A percentile compares a stretch with the other conserved stretches of the same genome.
These are phyloP conservation scores for Plasmopara halstedii DNA, from an alignment of 352 stramenopile species.

Conservation along the genomic window DNA sequence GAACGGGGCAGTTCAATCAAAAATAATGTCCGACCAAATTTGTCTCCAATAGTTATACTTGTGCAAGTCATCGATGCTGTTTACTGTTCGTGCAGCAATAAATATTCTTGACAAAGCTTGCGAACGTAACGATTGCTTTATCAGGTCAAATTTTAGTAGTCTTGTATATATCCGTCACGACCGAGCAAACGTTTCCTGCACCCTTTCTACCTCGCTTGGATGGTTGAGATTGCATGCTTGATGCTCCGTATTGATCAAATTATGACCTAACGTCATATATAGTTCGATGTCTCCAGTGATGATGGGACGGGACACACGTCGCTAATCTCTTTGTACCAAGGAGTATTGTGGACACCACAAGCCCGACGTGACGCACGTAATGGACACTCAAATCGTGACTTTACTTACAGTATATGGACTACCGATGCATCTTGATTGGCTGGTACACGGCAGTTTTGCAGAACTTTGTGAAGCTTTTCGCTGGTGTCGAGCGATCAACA, in stretches of 20 bases:
- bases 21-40: constrained; percentile 7
- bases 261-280: constrained; percentile 18
- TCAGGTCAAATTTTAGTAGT: background rate
- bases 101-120: background rate
- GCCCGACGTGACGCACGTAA: constrained; percentile 2
- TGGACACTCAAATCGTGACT: background rate
- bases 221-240: constrained; percentile 7
- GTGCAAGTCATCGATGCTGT: too few relatives aligned
- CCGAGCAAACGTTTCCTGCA: background rate
- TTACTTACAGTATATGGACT: background rate
- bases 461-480: background rate
- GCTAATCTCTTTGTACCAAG: constrained; percentile 1
- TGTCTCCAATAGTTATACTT: constrained; percentile 14
- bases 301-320: constrained; percentile 22
- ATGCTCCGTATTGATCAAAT: constrained; percentile 26
- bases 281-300: background rate
- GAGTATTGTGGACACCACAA: background rate
- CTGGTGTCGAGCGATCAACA: background rate
- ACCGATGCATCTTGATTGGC: background rate
- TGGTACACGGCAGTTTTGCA: background rate
- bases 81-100: background rate
- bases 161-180: background rate
- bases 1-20: constrained; percentile 6
- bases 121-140: background rate
- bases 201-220: constrained; percentile 23